phyloP scores from a whole-genome alignment of 805 yeast species.

The Wickerhamomyces kurtzmanii region DNA sequence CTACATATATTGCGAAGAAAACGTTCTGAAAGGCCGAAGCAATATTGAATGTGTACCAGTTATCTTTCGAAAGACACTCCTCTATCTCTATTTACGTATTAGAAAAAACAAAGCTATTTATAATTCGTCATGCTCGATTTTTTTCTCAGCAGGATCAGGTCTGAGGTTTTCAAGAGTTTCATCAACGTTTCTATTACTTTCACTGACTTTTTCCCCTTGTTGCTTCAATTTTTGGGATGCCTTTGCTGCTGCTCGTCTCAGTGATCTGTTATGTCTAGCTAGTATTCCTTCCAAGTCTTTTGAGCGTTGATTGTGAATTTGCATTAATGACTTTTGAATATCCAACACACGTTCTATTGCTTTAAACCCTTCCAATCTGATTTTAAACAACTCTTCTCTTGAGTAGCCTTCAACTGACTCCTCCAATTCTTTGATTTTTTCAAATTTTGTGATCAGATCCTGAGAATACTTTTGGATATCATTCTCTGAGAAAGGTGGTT shows the following conservation, averaged over 20 bases:
- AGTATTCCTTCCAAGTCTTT: conserved; percentile 16
- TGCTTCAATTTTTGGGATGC: no score
- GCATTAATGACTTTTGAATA: conserved; percentile 9
- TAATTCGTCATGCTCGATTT: no score
- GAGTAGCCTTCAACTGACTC: conserved; percentile 9
- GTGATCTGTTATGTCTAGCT: conserved; percentile 8
- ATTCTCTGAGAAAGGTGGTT: conserved; percentile 15
- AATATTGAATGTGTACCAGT: no score
- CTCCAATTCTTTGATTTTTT: conserved; percentile 16
- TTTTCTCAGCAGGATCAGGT: no score
- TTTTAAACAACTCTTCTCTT: conserved; percentile 21
- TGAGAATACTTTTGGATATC: conserved; percentile 18
- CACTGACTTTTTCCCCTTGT: conserved; percentile 1
- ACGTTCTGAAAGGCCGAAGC: no score
- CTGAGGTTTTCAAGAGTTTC: no score
- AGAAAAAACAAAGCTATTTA: no score
- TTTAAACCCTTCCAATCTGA: conserved; percentile 17
- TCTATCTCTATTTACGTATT: no score
- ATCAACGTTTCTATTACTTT: no score
- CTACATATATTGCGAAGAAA: no score
- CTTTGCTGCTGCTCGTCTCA: conserved; percentile 9
- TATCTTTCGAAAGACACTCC: no score
- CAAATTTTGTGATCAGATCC: conserved; percentile 17
- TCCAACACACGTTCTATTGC: conserved; percentile 8
- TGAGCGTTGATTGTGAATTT: conserved; percentile 18